Base-by-base conservation (phyloP, 257 asterid species). In the Orobanche coerulescens region DNA sequence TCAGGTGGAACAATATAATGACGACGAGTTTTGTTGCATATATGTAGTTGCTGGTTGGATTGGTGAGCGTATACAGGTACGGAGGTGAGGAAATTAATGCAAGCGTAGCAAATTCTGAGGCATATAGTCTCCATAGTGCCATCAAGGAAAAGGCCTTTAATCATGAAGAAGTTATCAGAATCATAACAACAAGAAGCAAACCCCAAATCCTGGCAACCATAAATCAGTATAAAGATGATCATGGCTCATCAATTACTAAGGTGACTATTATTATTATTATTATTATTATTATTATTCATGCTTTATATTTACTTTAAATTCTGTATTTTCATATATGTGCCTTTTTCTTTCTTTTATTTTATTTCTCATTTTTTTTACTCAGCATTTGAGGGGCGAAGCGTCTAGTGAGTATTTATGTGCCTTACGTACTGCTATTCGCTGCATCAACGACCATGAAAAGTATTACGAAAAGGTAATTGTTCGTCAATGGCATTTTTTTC, bases 151-250 rank as follows among this genome's bases (percentile, higher is more conserved):
- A 79, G 75, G 78, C 55, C 15, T 82, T 79, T 19, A 46, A 61
- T 43, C 72, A 84, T 54, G 97, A 84, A 26, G 95, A 90, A 47
- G 69, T 79, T n/a, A 43, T 81, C 2, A 66, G 97, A 53, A 78
- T 90, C 56, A 46, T 90, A 24, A 75, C 78, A 25, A 90, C 97
- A 18, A 78, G 97, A 64, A 86, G 88, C 85, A 84, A 79, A 65
- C 68, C 84, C 18, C 97, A 90, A 67, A 70, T 86, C 53, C 16
- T 74, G 10, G 93, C 95, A 10, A 82, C 93, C 62, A 24, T 87
- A 13, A 82, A 90, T 62, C 75, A 66, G 61, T 87, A 78, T 69
- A 86, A 82, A 64, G 92, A 84, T 70, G 80, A 74, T 15, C 73
- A 76, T 60, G 86, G 78, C 62, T 16, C 78, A 26, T 82, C 95